These are phyloP conservation scores for Camptophora hylomeconis DNA, from an alignment of 2,329 filamentous ascomycete genomes.

Conservation along the genomic window DNA sequence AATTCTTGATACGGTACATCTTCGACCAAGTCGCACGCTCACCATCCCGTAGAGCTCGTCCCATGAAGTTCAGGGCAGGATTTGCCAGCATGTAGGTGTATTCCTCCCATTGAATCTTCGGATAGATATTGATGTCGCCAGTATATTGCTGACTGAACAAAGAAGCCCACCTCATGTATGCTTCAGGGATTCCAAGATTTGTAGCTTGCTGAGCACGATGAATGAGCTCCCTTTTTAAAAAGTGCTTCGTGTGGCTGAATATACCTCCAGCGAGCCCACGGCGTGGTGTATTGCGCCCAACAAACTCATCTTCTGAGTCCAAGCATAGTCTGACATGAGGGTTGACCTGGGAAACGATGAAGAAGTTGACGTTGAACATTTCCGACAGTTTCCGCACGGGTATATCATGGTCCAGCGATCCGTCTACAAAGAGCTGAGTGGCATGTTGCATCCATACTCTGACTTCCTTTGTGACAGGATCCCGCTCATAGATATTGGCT, in stretches of 20 bases:
- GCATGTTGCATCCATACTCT: conserved; percentile 63
- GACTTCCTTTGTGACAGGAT: conserved; percentile 64
- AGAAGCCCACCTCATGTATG: conserved; percentile 64
- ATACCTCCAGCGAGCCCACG: conserved; percentile 1
- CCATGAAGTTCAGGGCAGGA: conserved; percentile 76
- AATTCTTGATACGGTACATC: conserved; percentile 69
- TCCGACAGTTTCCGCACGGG: conserved; percentile 81
- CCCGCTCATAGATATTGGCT: conserved; percentile 68
- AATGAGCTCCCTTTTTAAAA: conserved; percentile 67
- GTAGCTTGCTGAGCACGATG: conserved; percentile 70
- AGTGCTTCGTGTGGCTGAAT: conserved; percentile 52
- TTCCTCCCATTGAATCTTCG: conserved; percentile 61
- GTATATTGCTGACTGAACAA: conserved; percentile 85
- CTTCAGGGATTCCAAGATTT: conserved; percentile 68
- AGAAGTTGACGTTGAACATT: conserved; percentile 97
- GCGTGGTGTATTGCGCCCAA: conserved; percentile 16
- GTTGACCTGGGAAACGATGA: conserved; percentile 94
- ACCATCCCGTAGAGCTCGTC: conserved; percentile 60
- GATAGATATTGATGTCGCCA: conserved; percentile 88
- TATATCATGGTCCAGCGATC: conserved; percentile 86
- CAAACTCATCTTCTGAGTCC: conserved; percentile 53
- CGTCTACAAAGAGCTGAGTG: conserved; percentile 80
- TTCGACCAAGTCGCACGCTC: conserved; percentile 89
- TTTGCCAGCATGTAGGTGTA: conserved; percentile 70
- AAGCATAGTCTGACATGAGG: conserved; percentile 86